A percentile compares a stretch with the other conserved stretches of the same genome.
phyloP scores from a whole-genome alignment of 228 moss, liverwort and hornwort genomes.

The Sphagnum magellanicum region DNA sequence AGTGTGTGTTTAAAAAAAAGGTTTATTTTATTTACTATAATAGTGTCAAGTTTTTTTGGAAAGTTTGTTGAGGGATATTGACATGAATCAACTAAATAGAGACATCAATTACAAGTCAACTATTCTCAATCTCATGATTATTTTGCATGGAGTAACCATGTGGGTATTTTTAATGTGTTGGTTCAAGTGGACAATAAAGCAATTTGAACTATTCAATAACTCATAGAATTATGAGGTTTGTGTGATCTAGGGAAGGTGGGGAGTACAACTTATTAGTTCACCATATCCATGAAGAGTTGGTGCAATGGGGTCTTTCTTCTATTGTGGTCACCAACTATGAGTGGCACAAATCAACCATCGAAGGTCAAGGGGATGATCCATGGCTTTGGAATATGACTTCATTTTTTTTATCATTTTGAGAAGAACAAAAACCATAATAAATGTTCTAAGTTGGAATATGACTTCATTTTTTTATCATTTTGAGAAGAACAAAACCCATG shows the following conservation, averaged over 20 bases:
- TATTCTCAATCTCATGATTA: constrained; percentile 50
- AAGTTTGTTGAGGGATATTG: constrained; percentile 63
- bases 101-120: constrained; percentile 15
- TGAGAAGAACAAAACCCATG: not conserved
- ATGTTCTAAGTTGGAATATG: constrained; percentile 5
- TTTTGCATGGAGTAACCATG: constrained; percentile 63
- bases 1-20: too few relatives aligned
- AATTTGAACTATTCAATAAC: constrained; percentile 49
- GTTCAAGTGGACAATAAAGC: constrained; percentile 62
- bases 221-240: constrained; percentile 47
- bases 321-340: constrained; percentile 59
- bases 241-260: constrained; percentile 55
- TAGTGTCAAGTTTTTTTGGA: constrained; percentile 37
- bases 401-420: too few relatives aligned
- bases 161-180: constrained; percentile 59
- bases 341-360: constrained; percentile 23
- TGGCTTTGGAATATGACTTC: constrained; percentile 23
- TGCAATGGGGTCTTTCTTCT: constrained; percentile 32
- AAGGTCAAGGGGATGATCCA: constrained; percentile 46
- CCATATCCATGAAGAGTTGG: constrained; percentile 43
- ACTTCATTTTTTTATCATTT: too few relatives aligned
- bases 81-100: constrained; percentile 40
- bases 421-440: not conserved
- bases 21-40: too few relatives aligned
- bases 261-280: constrained; percentile 51